Evolutionary conservation across 805 yeast species (phyloP).

Genomic region (Candida bentonensis): DNA sequence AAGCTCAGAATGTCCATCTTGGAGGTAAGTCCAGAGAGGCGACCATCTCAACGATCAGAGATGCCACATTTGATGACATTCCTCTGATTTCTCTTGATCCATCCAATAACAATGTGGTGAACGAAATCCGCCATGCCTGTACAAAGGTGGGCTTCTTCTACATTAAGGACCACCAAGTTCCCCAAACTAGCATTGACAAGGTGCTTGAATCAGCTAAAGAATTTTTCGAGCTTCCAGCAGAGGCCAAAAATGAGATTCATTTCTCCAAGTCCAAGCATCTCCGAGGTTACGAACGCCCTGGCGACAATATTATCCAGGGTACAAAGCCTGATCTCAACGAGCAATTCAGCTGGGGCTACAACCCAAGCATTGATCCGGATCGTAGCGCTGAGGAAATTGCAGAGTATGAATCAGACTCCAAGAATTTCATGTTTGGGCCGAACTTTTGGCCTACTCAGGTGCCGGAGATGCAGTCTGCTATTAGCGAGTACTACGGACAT

Average conservation of each 20-base stretch:
- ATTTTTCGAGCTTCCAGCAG: background rate
- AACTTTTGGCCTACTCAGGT: background rate
- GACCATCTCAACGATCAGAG: background rate
- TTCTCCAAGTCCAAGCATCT: background rate
- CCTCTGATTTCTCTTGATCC: background rate
- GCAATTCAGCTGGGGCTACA: constrained; percentile 4
- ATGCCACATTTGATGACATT: background rate
- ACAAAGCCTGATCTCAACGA: constrained; percentile 5
- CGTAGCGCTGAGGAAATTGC: background rate
- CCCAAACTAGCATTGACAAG: constrained; percentile 14
- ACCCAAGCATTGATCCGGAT: constrained; percentile 5
- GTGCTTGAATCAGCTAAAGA: constrained; percentile 1
- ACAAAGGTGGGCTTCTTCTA: constrained; percentile 22
- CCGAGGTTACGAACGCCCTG: background rate
- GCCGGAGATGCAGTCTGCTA: background rate
- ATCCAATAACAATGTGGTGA: background rate
- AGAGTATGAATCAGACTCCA: background rate
- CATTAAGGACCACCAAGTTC: constrained; percentile 19
- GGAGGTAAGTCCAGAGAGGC: background rate
- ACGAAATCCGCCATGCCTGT: constrained; percentile 2
- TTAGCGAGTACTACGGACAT: constrained; percentile 1
- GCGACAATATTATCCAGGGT: constrained; percentile 2
- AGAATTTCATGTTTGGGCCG: background rate
- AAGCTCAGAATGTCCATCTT: background rate
- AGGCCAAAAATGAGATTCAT: background rate